Percentiles rank a stretch among this genome's conserved stretches.
Evolutionary conservation across 371 early-diverging fungal genomes (phyloP).

Genomic region (Syncephalastrum monosporum): DNA sequence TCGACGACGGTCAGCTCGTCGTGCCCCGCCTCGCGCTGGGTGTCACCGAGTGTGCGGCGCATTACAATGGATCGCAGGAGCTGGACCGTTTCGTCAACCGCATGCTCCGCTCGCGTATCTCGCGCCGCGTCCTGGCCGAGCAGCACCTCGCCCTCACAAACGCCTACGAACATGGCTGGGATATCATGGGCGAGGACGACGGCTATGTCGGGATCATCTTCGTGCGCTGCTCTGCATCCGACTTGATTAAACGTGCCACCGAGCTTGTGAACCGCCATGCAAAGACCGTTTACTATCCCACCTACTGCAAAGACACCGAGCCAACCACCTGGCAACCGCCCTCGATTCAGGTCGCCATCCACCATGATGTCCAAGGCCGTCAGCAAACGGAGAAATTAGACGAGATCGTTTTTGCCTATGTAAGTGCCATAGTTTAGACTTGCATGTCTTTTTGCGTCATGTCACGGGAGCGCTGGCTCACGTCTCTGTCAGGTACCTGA

Average conservation of each 20-base stretch:
- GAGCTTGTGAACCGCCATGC: constrained; percentile 19
- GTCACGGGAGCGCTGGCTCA: background rate
- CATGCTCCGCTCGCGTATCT: constrained; percentile 88
- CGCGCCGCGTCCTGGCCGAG: constrained; percentile 88
- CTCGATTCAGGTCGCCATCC: constrained; percentile 21
- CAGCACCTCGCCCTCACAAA: constrained; percentile 86
- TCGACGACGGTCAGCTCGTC: constrained; percentile 78
- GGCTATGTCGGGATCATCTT: constrained; percentile 64
- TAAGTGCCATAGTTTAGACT: constrained; percentile 49
- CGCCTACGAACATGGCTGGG: constrained; percentile 51
- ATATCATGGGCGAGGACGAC: constrained; percentile 31
- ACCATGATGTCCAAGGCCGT: constrained; percentile 13
- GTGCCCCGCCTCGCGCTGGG: constrained; percentile 88
- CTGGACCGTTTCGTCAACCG: constrained; percentile 86
- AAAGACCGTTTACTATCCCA: constrained; percentile 2
- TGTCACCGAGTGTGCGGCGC: constrained; percentile 74
- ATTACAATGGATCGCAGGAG: constrained; percentile 29
- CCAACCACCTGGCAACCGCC: constrained; percentile 14
- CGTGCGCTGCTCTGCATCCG: constrained; percentile 53
- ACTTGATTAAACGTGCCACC: constrained; percentile 45
- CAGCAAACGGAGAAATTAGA: constrained; percentile 14
- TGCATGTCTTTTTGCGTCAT: constrained; percentile 46
- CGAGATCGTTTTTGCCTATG: constrained; percentile 49
- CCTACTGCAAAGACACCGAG: background rate
- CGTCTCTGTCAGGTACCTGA: constrained; percentile 59